phyloP scores from a whole-genome alignment of 164 flowering plant species.

The Buxus sempervirens region DNA sequence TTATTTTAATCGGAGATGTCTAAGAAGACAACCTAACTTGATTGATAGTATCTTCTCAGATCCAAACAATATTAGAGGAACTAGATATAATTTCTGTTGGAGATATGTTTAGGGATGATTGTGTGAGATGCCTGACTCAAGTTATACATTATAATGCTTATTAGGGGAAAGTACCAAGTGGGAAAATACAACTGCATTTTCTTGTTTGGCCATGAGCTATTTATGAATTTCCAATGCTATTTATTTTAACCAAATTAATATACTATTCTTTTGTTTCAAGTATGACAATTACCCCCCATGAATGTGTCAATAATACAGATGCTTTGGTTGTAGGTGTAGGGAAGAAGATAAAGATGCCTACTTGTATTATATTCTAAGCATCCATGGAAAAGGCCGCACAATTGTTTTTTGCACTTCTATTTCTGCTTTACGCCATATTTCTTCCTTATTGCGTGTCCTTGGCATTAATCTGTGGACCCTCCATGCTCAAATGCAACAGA shows the following conservation, averaged over 20 bases:
- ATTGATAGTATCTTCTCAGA: too few species aligned
- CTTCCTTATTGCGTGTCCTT: slow-evolving; percentile 67
- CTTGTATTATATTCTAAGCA: slow-evolving; percentile 76
- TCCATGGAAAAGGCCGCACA: slow-evolving; percentile 91
- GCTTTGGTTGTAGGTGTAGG: slow-evolving; percentile 56
- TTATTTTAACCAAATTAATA: neutral
- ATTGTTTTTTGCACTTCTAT: slow-evolving; percentile 95
- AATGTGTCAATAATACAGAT: slow-evolving; percentile 4
- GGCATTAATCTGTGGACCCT: slow-evolving; percentile 60
- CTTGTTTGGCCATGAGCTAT: too few species aligned
- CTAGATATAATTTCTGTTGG: too few species aligned
- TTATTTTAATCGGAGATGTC: too few species aligned
- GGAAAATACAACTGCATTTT: too few species aligned
- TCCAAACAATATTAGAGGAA: too few species aligned
- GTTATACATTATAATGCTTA: too few species aligned
- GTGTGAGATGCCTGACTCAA: too few species aligned
- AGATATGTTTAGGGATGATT: too few species aligned
- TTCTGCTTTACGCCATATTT: slow-evolving; percentile 76
- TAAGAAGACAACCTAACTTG: too few species aligned
- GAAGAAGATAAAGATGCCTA: slow-evolving; percentile 98
- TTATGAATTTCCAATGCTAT: neutral
- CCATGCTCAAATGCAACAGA: slow-evolving; percentile 92
- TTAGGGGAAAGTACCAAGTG: too few species aligned
- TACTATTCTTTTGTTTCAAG: neutral
- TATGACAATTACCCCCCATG: neutral